phyloP scores from a whole-genome alignment of 371 early-diverging fungal species.

The Mortierella sp. region DNA sequence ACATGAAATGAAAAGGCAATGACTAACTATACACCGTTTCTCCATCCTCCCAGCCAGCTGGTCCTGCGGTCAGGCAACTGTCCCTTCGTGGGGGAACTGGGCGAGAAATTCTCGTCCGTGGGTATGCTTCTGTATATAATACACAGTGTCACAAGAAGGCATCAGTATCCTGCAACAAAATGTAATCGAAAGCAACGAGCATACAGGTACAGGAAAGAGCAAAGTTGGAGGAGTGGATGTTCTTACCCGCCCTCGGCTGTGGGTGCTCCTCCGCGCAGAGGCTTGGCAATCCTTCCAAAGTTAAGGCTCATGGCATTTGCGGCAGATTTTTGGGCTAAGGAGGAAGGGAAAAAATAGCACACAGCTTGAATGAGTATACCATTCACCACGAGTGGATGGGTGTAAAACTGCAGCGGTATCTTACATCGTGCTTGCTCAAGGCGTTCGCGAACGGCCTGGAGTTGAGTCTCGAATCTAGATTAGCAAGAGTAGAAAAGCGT shows the following conservation, averaged over 20 bases:
- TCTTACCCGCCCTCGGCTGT: slow-evolving; percentile 24
- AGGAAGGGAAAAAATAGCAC: not conserved
- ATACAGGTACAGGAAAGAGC: too few relatives aligned
- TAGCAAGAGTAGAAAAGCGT: not conserved
- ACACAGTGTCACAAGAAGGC: too few relatives aligned
- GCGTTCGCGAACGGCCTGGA: slow-evolving; percentile 82
- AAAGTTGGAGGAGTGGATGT: not conserved
- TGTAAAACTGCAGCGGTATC: not conserved
- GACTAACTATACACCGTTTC: slow-evolving; percentile 21
- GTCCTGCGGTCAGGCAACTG: slow-evolving; percentile 35
- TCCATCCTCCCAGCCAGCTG: slow-evolving; percentile 46
- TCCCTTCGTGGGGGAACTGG: slow-evolving; percentile 48
- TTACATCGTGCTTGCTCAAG: slow-evolving; percentile 80
- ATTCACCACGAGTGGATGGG: not conserved
- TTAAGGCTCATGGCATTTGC: slow-evolving; percentile 67
- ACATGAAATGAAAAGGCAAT: too few relatives aligned
- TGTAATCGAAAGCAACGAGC: too few relatives aligned
- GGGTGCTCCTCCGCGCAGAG: slow-evolving; percentile 84
- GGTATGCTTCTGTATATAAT: slow-evolving; percentile 3
- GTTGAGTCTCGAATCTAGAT: slow-evolving; percentile 80
- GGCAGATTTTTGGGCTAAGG: slow-evolving; percentile 64
- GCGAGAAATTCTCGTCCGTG: slow-evolving; percentile 33
- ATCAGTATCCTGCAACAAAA: too few relatives aligned
- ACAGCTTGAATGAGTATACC: not conserved
- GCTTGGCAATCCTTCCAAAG: slow-evolving; percentile 94